Percentiles rank a stretch among this genome's conserved stretches.
Evolutionary conservation across 1,139 yeast species (phyloP).

Genomic region (Hyphopichia burtonii): DNA sequence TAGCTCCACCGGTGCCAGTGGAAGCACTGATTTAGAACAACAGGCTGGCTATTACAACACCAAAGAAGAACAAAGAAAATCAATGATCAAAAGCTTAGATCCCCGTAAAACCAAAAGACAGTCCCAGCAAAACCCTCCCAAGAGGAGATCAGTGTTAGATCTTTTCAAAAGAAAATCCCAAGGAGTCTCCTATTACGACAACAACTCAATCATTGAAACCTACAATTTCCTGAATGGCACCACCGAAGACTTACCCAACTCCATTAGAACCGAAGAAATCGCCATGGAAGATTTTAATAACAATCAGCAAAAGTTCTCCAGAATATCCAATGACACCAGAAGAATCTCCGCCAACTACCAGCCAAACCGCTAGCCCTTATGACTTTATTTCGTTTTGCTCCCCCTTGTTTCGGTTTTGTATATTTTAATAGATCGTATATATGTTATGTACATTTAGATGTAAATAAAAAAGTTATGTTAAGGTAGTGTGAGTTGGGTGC

Average conservation of each 20-base stretch:
- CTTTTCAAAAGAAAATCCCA: constrained; percentile 28
- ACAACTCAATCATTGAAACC: constrained; percentile 29
- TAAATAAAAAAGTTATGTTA: no score
- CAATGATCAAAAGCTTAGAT: neutral
- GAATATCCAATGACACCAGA: constrained; percentile 13
- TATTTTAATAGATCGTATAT: no score
- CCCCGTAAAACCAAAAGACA: neutral
- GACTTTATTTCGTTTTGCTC: neutral
- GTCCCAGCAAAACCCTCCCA: neutral
- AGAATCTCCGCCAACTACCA: neutral
- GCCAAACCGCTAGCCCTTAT: neutral
- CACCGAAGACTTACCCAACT: constrained; percentile 10
- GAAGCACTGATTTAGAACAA: constrained; percentile 5
- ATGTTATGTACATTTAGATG: no score
- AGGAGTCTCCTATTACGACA: constrained; percentile 21
- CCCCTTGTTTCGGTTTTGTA: no score
- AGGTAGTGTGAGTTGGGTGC: neutral
- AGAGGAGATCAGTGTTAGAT: constrained; percentile 24
- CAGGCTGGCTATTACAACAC: constrained; percentile 1
- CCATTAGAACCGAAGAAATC: constrained; percentile 47
- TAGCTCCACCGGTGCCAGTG: constrained; percentile 2
- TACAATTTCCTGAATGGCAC: constrained; percentile 19
- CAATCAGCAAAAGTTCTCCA: constrained; percentile 15
- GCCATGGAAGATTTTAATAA: constrained; percentile 45
- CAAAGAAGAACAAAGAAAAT: constrained; percentile 3